A percentile compares a stretch with the other conserved stretches of the same genome.
phyloP scores from a whole-genome alignment of 1,284 basidiomycete species.

The Leccinum solheimii region DNA sequence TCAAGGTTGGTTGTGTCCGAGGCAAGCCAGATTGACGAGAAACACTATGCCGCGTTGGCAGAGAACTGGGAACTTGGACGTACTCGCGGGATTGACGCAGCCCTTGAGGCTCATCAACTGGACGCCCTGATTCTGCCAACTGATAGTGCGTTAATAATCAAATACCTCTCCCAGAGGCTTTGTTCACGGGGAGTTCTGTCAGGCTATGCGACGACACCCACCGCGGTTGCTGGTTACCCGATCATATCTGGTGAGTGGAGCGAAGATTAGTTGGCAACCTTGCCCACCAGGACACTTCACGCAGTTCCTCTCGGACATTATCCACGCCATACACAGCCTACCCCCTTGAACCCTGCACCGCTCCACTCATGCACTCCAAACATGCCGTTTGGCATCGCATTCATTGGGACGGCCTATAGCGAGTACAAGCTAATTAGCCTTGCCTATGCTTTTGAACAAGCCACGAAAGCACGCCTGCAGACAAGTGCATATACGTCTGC shows the following conservation, averaged over 20 bases:
- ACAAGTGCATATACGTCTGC: conserved; percentile 46
- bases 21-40: conserved; percentile 38
- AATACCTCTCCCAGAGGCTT: background rate
- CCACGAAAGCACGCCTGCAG: conserved; percentile 46
- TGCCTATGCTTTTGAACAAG: conserved; percentile 58
- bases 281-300: conserved; percentile 7
- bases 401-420: conserved; percentile 52
- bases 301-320: conserved; percentile 50
- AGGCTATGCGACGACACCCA: conserved; percentile 28
- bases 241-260: conserved; percentile 29
- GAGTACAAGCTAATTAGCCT: conserved; percentile 49
- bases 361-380: conserved; percentile 40
- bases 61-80: conserved; percentile 41
- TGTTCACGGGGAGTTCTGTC: background rate
- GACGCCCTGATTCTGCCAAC: conserved; percentile 49
- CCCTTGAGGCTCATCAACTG: conserved; percentile 41
- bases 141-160: conserved; percentile 26
- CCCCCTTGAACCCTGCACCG: conserved; percentile 28
- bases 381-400: conserved; percentile 51
- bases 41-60: conserved; percentile 41
- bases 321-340: conserved; percentile 30
- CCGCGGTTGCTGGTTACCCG: conserved; percentile 32
- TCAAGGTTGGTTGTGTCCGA: conserved; percentile 43
- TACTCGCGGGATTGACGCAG: conserved; percentile 47
- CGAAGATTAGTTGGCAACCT: background rate